Conservation (phyloP, 2,329 filamentous ascomycete genomes). For the Ambrosiella xylebori region DNA sequence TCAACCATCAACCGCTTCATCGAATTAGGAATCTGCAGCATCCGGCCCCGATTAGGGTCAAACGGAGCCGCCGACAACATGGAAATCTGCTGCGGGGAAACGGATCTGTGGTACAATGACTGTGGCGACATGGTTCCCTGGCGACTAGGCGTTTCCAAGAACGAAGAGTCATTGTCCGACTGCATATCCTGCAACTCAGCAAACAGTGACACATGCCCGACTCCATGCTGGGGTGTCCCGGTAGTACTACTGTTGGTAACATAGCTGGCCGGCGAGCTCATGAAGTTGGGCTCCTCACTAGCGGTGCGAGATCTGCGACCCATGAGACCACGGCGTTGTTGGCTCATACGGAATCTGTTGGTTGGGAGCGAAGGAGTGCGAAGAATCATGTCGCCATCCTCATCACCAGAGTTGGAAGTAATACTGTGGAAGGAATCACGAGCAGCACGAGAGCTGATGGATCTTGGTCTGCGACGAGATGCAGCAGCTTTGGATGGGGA, state of each 20-base stretch:
- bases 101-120: conserved; percentile 26
- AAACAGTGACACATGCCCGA: conserved; percentile 60
- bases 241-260: conserved; percentile 28
- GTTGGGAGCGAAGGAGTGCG: conserved; percentile 45
- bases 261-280: conserved; percentile 43
- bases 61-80: conserved; percentile 26
- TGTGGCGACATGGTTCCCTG: conserved; percentile 32
- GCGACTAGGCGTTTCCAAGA: conserved; percentile 37
- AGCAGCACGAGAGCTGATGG: conserved; percentile 30
- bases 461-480: conserved; percentile 26
- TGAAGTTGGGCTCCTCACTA: conserved; percentile 40
- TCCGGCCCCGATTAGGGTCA: conserved; percentile 5
- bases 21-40: conserved; percentile 8
- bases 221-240: conserved; percentile 31
- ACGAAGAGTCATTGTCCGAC: conserved; percentile 56
- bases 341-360: conserved; percentile 53
- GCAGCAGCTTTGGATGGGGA: conserved; percentile 28
- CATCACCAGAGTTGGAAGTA: conserved; percentile 58
- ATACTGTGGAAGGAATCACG: conserved; percentile 67
- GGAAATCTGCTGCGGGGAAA: conserved; percentile 33
- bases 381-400: conserved; percentile 35
- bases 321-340: conserved; percentile 43
- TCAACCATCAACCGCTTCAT: conserved; percentile 33
- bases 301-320: conserved; percentile 41
- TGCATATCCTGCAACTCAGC: conserved; percentile 75